phyloP scores from a whole-genome alignment of 2,329 filamentous ascomycete species.

The Penicillium griseofulvum region DNA sequence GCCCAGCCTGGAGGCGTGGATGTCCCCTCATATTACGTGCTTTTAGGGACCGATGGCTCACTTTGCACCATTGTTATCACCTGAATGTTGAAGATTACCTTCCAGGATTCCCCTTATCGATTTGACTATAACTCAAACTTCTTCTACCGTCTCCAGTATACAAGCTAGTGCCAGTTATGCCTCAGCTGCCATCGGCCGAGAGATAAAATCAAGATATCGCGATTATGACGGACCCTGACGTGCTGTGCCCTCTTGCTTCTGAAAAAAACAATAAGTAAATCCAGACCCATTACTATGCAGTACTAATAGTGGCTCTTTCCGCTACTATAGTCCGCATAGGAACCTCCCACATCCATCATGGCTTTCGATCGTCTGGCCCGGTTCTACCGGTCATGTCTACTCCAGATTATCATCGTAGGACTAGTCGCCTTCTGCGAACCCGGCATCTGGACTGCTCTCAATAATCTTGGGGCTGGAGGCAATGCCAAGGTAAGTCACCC shows the following conservation, averaged over 20 bases:
- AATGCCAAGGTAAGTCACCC: constrained; percentile 14
- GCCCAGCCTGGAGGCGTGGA: no score
- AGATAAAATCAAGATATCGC: constrained; percentile 7
- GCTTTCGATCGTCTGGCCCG: constrained; percentile 1
- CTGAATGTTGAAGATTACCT: not conserved
- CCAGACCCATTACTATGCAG: not conserved
- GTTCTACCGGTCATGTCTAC: constrained; percentile 45
- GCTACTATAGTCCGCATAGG: no score
- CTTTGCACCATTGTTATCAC: not conserved
- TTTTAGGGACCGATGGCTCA: not conserved
- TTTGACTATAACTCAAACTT: not conserved
- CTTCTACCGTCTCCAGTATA: not conserved
- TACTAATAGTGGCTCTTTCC: not conserved
- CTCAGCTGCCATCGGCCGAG: not conserved
- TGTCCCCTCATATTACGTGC: not conserved
- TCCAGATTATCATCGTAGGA: constrained; percentile 43
- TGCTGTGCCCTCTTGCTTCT: not conserved
- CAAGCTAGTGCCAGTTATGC: not conserved
- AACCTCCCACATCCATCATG: not conserved
- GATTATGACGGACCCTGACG: constrained; percentile 14
- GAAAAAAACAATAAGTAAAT: no score
- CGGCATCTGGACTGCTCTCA: constrained; percentile 47
- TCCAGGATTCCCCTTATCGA: not conserved
- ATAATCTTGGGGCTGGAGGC: constrained; percentile 46
- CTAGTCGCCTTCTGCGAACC: constrained; percentile 44